Conservation (phyloP, 495 filamentous ascomycete genomes). For the Penicillium daleae region DNA sequence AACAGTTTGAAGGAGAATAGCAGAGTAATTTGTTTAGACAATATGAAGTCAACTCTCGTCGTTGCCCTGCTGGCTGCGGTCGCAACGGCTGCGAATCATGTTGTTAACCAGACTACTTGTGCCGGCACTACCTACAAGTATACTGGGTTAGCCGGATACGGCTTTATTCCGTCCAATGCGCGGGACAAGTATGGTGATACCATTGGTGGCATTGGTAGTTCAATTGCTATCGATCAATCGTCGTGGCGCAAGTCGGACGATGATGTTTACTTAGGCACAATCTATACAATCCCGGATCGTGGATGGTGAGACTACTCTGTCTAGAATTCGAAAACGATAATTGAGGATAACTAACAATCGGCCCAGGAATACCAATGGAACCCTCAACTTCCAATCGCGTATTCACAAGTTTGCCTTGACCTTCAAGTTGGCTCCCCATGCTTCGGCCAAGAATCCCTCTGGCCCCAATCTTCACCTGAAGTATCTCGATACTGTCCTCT, state of each 20-base stretch:
- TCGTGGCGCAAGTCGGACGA: slow-evolving; percentile 63
- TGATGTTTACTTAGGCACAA: slow-evolving; percentile 62
- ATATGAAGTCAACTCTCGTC: slow-evolving; percentile 30
- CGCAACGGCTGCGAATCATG: slow-evolving; percentile 19
- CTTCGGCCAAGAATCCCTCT: slow-evolving; percentile 60
- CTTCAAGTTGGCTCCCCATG: slow-evolving; percentile 56
- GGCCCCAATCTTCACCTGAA: slow-evolving; percentile 65
- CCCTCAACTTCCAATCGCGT: slow-evolving; percentile 71
- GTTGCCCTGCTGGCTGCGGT: slow-evolving; percentile 23
- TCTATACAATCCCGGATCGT: slow-evolving; percentile 72
- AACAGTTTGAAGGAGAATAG: neutral
- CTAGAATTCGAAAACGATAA: neutral
- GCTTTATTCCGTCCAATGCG: slow-evolving; percentile 61
- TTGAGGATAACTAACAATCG: slow-evolving; percentile 27
- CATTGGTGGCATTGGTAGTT: slow-evolving; percentile 68
- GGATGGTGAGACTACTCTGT: slow-evolving; percentile 58
- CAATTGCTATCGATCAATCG: slow-evolving; percentile 63
- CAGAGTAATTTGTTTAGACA: neutral
- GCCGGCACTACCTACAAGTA: slow-evolving; percentile 68
- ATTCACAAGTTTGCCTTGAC: slow-evolving; percentile 71
- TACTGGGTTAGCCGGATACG: slow-evolving; percentile 72
- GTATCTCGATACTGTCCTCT: slow-evolving; percentile 70
- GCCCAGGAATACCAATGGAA: slow-evolving; percentile 70
- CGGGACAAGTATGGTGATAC: slow-evolving; percentile 77
- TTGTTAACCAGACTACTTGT: slow-evolving; percentile 62